phyloP scores from a whole-genome alignment of 306 rosid species.

The Prunus mume region DNA sequence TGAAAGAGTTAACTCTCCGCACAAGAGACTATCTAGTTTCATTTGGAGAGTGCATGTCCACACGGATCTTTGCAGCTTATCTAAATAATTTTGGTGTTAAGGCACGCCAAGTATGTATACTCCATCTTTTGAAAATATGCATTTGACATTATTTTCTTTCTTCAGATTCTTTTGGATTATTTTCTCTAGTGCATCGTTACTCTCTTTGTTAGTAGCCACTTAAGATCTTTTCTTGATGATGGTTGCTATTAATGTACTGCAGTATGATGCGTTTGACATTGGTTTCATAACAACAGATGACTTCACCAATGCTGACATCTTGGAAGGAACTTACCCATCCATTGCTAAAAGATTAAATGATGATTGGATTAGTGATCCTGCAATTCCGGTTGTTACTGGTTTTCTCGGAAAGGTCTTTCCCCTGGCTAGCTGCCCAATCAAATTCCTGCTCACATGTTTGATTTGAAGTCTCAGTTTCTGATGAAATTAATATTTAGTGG shows the following conservation, averaged over 20 bases:
- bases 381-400: constrained; percentile 67
- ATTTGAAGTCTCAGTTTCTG: background rate
- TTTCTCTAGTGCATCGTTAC: background rate
- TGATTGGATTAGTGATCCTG: constrained; percentile 64
- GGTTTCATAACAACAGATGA: constrained; percentile 72
- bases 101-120: constrained; percentile 59
- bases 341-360: constrained; percentile 50
- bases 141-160: background rate
- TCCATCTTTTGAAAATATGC: background rate
- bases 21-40: constrained; percentile 58
- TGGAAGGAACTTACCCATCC: constrained; percentile 72
- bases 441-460: constrained; percentile 2
- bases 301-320: constrained; percentile 71
- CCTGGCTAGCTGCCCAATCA: background rate
- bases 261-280: constrained; percentile 78
- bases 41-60: constrained; percentile 77
- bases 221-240: background rate
- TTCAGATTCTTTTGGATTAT: background rate
- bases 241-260: constrained; percentile 28
- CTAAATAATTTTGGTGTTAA: constrained; percentile 51
- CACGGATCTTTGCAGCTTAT: constrained; percentile 68
- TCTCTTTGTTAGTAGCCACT: background rate
- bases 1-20: constrained; percentile 64
- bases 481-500: background rate
- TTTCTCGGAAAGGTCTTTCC: constrained; percentile 65